These are phyloP conservation scores for Coemansia sp. DNA, from an alignment of 192 early-diverging fungal genomes.

Conservation along the genomic window DNA sequence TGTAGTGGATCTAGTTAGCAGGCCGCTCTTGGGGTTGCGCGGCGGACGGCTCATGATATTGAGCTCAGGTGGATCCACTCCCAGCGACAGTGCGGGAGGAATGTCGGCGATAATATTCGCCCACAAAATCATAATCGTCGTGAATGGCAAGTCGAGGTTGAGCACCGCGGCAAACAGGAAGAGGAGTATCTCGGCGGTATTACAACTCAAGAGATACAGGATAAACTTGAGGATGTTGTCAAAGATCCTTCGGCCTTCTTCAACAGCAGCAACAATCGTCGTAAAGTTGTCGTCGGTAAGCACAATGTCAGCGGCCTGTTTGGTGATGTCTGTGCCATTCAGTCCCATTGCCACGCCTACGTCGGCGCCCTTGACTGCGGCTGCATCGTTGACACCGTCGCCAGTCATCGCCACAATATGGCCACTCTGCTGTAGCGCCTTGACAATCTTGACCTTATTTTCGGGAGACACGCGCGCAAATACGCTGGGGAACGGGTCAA, in stretches of 20 bases:
- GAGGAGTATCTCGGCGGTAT: slow-evolving; percentile 93
- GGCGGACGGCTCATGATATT: slow-evolving; percentile 87
- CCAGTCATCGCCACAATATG: slow-evolving; percentile 92
- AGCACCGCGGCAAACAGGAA: slow-evolving; percentile 77
- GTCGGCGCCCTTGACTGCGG: slow-evolving; percentile 94
- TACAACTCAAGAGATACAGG: slow-evolving; percentile 92
- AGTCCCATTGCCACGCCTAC: slow-evolving; percentile 98
- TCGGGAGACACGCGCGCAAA: slow-evolving; percentile 97
- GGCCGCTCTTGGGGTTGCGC: slow-evolving; percentile 72
- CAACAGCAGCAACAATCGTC: slow-evolving; percentile 92
- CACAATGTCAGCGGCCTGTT: slow-evolving; percentile 98
- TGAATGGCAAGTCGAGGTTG: slow-evolving; percentile 85
- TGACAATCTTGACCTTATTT: slow-evolving; percentile 96
- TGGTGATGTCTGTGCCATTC: slow-evolving; percentile 95
- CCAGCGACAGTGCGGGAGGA: slow-evolving; percentile 93
- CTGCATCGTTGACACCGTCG: slow-evolving; percentile 96
- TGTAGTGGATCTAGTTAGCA: slow-evolving; percentile 70
- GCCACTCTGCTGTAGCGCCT: slow-evolving; percentile 80
- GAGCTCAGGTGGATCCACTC: slow-evolving; percentile 85
- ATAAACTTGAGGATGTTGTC: slow-evolving; percentile 99
- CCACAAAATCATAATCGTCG: slow-evolving; percentile 94
- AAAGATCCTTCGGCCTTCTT: slow-evolving; percentile 94
- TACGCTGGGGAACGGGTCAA: slow-evolving; percentile 90
- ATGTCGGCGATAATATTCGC: slow-evolving; percentile 98
- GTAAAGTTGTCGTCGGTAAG: slow-evolving; percentile 95